Evolutionary conservation across 768 basidiomycete species (phyloP).

Genomic region (Auriculariales sp.): DNA sequence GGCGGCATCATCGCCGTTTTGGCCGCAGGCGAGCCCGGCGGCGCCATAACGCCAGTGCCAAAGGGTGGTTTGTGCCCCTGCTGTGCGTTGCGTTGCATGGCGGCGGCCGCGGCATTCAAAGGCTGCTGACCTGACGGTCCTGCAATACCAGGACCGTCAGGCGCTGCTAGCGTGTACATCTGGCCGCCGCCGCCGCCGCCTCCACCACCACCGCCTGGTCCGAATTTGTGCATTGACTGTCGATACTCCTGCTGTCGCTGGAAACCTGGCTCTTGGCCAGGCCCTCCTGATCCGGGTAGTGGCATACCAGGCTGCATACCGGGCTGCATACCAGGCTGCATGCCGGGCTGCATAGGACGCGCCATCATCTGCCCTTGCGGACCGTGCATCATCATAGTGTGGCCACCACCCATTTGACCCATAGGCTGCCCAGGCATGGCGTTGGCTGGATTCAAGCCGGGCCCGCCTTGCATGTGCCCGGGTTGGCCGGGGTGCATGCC

Average conservation of each 20-base stretch:
- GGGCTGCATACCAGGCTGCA: neutral
- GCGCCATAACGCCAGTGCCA: neutral
- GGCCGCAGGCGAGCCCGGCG: neutral
- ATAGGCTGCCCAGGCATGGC: neutral
- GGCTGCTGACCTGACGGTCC: neutral
- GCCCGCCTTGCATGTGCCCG: no score
- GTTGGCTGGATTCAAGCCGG: no score
- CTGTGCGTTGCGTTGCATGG: neutral
- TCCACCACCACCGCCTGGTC: neutral
- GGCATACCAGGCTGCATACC: neutral
- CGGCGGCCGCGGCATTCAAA: neutral
- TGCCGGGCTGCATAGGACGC: constrained; percentile 7
- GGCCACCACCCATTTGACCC: neutral
- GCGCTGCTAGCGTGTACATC: neutral
- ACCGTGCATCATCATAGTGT: neutral
- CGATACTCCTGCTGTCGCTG: neutral
- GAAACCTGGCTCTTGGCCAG: neutral
- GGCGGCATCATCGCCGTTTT: neutral
- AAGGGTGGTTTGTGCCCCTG: neutral
- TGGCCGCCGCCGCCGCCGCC: neutral
- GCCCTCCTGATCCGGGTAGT: neutral
- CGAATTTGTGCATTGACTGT: neutral
- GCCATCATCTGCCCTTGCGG: constrained; percentile 5
- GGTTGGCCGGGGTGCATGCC: no score
- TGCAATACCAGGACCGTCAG: neutral